Evolutionary conservation across 1,139 yeast genomes (phyloP).

Genomic region (Pichia sp.): DNA sequence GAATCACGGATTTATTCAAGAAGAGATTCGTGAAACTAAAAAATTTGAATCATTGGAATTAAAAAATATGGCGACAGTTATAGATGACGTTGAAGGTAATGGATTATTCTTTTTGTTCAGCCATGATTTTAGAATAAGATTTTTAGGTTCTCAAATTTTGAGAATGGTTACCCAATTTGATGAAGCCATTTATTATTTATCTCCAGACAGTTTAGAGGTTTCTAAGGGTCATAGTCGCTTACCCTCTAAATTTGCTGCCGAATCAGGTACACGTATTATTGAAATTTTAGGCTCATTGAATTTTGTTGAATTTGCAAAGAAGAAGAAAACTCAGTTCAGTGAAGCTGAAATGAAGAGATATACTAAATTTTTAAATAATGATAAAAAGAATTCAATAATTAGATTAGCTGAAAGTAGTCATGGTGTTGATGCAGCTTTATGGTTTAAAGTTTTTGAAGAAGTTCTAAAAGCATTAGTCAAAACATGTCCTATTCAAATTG

Average conservation of each 20-base stretch:
- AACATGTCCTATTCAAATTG: conserved; percentile 88
- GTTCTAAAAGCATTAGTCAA: conserved; percentile 68
- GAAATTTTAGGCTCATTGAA: conserved; percentile 70
- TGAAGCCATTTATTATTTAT: conserved; percentile 59
- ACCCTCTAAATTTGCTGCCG: conserved; percentile 72
- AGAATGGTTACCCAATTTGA: conserved; percentile 80
- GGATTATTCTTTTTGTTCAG: conserved; percentile 89
- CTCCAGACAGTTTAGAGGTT: conserved; percentile 29
- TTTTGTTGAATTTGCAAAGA: conserved; percentile 55
- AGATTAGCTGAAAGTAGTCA: conserved; percentile 84
- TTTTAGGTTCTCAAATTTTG: conserved; percentile 67
- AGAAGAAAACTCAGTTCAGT: conserved; percentile 59
- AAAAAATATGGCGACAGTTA: conserved; percentile 71
- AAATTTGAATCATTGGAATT: conserved; percentile 61
- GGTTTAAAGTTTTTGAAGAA: conserved; percentile 85
- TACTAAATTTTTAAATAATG: conserved; percentile 53
- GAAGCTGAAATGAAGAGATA: conserved; percentile 76
- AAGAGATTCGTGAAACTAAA: conserved; percentile 28
- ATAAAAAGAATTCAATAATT: conserved; percentile 55
- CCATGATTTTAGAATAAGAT: conserved; percentile 71
- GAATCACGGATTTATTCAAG: conserved; percentile 28
- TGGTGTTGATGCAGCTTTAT: conserved; percentile 91
- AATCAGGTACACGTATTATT: conserved; percentile 70
- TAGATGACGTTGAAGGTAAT: conserved; percentile 94
- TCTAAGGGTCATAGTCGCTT: conserved; percentile 39